These are phyloP conservation scores for Grosmannia penicillata DNA, from an alignment of 2,329 filamentous ascomycete genomes.

Conservation along the genomic window DNA sequence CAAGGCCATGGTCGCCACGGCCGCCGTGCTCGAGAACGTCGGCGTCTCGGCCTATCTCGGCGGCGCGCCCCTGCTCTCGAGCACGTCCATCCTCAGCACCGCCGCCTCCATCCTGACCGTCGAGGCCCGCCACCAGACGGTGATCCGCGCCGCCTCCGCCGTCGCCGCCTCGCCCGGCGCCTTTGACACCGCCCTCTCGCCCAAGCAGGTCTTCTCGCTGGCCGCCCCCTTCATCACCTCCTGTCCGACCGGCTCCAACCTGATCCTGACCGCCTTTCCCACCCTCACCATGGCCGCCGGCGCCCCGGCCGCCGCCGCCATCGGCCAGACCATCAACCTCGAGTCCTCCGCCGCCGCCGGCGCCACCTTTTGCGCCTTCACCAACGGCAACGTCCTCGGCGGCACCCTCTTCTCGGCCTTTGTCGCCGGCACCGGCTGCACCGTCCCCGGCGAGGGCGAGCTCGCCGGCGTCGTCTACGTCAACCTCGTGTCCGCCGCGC, in stretches of 20 bases:
- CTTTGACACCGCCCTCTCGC: conserved; percentile 55
- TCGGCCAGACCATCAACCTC: conserved; percentile 30
- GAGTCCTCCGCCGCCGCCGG: conserved; percentile 32
- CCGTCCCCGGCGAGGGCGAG: conserved; percentile 37
- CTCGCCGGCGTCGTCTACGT: conserved; percentile 53
- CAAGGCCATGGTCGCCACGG: conserved; percentile 51
- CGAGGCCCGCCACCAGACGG: conserved; percentile 60
- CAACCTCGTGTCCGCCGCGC: conserved; percentile 42
- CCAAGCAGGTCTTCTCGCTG: conserved; percentile 57
- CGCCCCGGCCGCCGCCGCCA: conserved; percentile 22
- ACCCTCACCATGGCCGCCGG: conserved; percentile 34
- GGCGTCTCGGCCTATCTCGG: conserved; percentile 63
- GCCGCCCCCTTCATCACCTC: conserved; percentile 57
- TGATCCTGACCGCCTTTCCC: conserved; percentile 50
- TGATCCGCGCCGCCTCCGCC: conserved; percentile 47
- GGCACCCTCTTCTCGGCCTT: conserved; percentile 47
- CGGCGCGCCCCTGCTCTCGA: conserved; percentile 49
- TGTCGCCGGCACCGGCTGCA: conserved; percentile 36
- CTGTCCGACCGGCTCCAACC: conserved; percentile 51
- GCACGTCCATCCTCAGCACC: conserved; percentile 43
- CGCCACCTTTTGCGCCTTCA: conserved; percentile 52
- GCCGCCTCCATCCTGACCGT: conserved; percentile 59
- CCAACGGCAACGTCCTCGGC: conserved; percentile 41
- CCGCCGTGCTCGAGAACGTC: conserved; percentile 55
- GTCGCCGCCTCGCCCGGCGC: conserved; percentile 48